Percentiles rank a stretch among this genome's conserved stretches.
Evolutionary conservation across 805 yeast species (phyloP).

Genomic region (Blastobotrys americana): DNA sequence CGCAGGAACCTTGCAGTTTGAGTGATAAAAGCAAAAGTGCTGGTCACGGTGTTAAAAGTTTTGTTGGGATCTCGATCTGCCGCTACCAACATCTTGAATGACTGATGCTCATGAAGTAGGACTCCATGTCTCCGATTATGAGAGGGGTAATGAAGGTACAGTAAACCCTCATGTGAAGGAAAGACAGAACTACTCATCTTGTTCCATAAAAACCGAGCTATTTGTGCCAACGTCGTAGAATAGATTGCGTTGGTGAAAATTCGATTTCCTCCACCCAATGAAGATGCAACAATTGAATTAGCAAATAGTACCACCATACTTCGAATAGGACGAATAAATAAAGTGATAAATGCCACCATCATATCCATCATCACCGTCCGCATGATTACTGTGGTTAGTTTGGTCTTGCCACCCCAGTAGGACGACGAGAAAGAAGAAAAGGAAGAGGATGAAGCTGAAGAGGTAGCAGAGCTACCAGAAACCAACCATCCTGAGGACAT

Average conservation of each 20-base stretch:
- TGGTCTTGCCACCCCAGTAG: not conserved
- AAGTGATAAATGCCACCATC: slow-evolving; percentile 16
- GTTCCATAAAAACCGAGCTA: slow-evolving; percentile 19
- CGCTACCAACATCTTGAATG: not conserved
- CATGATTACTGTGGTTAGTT: slow-evolving; percentile 4
- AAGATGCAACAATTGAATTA: slow-evolving; percentile 27
- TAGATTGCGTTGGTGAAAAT: slow-evolving; percentile 27
- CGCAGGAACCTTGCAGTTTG: slow-evolving; percentile 16
- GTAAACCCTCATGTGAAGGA: slow-evolving; percentile 11
- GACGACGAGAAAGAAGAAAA: slow-evolving; percentile 10
- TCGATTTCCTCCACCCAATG: slow-evolving; percentile 27
- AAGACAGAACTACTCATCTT: slow-evolving; percentile 16
- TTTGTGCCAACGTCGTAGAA: slow-evolving; percentile 25
- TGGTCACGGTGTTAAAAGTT: slow-evolving; percentile 17
- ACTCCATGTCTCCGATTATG: slow-evolving; percentile 8
- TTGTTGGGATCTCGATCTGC: not conserved
- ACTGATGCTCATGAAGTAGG: slow-evolving; percentile 6
- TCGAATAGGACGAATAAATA: slow-evolving; percentile 16
- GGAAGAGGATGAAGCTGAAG: slow-evolving; percentile 13
- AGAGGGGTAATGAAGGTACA: slow-evolving; percentile 3
- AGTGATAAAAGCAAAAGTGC: slow-evolving; percentile 20
- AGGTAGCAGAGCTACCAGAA: slow-evolving; percentile 7
- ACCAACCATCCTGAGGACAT: slow-evolving; percentile 8
- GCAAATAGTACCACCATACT: slow-evolving; percentile 24
- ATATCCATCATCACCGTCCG: slow-evolving; percentile 19